These are phyloP conservation scores for Fusarium kyushuense DNA, from an alignment of 2,329 filamentous ascomycete species.

Conservation along the genomic window DNA sequence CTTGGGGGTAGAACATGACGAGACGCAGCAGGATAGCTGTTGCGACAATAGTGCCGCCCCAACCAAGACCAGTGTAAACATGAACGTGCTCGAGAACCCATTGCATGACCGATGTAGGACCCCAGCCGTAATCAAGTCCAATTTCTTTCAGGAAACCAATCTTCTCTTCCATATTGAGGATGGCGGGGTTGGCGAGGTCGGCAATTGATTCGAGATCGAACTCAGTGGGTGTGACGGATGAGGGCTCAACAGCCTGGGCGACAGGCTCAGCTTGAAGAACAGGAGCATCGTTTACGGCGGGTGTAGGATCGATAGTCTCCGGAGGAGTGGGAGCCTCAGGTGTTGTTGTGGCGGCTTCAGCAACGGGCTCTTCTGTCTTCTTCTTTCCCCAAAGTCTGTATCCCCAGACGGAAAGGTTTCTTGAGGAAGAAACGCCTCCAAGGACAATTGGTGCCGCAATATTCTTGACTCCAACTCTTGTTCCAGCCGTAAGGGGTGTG, in stretches of 20 bases:
- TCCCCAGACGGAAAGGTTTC: conserved; percentile 54
- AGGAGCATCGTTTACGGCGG: conserved; percentile 27
- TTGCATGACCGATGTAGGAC: conserved; percentile 79
- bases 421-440: conserved; percentile 49
- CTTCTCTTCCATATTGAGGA: conserved; percentile 74
- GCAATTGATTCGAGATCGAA: conserved; percentile 52
- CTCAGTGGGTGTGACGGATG: conserved; percentile 47
- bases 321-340: conserved; percentile 36
- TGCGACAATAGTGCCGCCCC: conserved; percentile 81
- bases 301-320: conserved; percentile 28
- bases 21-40: conserved; percentile 74
- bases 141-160: conserved; percentile 86
- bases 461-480: conserved; percentile 41
- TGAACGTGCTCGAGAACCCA: conserved; percentile 86
- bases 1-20: conserved; percentile 72
- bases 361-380: conserved; percentile 41
- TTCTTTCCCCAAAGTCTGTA: conserved; percentile 46
- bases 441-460: conserved; percentile 48
- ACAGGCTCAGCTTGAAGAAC: conserved; percentile 40
- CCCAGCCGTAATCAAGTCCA: conserved; percentile 89
- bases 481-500: conserved; percentile 36
- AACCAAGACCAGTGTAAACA: conserved; percentile 79
- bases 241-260: conserved; percentile 34
- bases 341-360: conserved; percentile 34
- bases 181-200: conserved; percentile 56